Evolutionary conservation across 2,329 filamentous ascomycete genomes (phyloP), one percentile per base, ranked within the genome.

Genomic region (Pseudofabraea citricarpa): DNA sequence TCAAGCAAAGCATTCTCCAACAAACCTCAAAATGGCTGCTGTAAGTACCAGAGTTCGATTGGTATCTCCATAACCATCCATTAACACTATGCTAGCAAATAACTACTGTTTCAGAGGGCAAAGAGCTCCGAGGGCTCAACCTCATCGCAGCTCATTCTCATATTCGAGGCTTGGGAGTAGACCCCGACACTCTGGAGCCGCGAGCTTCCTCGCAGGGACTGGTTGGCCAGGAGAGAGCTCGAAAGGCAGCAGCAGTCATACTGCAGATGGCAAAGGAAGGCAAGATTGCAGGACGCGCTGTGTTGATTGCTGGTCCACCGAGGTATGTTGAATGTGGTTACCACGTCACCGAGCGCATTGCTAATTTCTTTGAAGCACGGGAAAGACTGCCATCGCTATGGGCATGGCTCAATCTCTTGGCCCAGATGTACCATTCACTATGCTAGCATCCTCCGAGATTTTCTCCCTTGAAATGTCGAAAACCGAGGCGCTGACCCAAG

Each of bases 381-480:
- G 93, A 60, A 98, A 98, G 73, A 98, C 93, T 1, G 93, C 93
- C 37, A 95, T 98, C 57, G 93, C 93, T 40, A 97, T 96, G 87
- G 93, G 90, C 38, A 96, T 98, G 90, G 86, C 93, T 27, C 93
- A 98, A 65, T 95, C 90, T 22, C 79, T 98, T 41, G 93, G 91
- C 36, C 70, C 90, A 38, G 93, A 98, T 64, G 90, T 96, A 2
- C 93, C 93, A 4, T 98, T 98, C 65, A 98, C 93, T 18, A 90
- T 90, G 69, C 83, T 97, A 51, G 89, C 93, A 33, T 90, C 90
- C 12, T 95, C 90, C 46, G 93, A 98, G 66, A 96, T 98, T 60
- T 98, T 96, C 72, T 96, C 90, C 20, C 79, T 97, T 61, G 93
- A 98, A 68, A 97, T 98, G 91, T 95, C 90, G 58, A 98, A 98